Base-by-base conservation (phyloP, 2,329 filamentous ascomycete genomes). In the Dothideomycetidae sp. region DNA sequence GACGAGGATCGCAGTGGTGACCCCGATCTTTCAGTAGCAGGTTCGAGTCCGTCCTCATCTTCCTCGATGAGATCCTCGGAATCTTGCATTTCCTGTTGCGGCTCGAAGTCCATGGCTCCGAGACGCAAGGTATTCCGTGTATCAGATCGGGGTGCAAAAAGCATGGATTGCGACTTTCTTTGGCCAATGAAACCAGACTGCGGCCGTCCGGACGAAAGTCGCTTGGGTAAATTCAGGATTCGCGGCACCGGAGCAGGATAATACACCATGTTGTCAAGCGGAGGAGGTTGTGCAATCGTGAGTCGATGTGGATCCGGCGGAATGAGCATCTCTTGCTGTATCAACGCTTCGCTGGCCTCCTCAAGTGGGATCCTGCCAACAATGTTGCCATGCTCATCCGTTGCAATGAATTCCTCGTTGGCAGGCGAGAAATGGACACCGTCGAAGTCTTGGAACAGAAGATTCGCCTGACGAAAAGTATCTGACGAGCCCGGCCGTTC, bases 241-340 rank as follows among this genome's bases (percentile, higher is more conserved):
- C 81, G 78, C 3, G 90, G 90, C 2, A 98, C 90, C 1, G 84
- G 86, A 3, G 90, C 90, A 10, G 90, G 90, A 55, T 98, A 98
- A 59, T 79, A 96, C 7, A 93, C 74, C 82, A 96, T 93, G 48
- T 77, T 67, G 46, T 88, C 75, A 3, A 75, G 78, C 1, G 78
- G 78, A 16, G 68, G 64, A 2, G 73, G 73, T 21, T 46, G 48
- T 50, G 73, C 59, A 53, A 75, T 78, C 1, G 74, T 74, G 43
- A 70, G 66, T 9, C 73, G 63, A 36, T 61, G 55, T 29, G 45
- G 46, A 12, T n/a, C 53, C 40, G 36, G 51, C 40, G 39, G 48
- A 39, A 35, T 51, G 40, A 50, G 50, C 44, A 55, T 37, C 12
- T 35, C 31, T 5, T 40, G 23, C n/a, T 39, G 29, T 21, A 37